Conservation (phyloP, 2,329 filamentous ascomycete species). For the Penicillium sp. region DNA sequence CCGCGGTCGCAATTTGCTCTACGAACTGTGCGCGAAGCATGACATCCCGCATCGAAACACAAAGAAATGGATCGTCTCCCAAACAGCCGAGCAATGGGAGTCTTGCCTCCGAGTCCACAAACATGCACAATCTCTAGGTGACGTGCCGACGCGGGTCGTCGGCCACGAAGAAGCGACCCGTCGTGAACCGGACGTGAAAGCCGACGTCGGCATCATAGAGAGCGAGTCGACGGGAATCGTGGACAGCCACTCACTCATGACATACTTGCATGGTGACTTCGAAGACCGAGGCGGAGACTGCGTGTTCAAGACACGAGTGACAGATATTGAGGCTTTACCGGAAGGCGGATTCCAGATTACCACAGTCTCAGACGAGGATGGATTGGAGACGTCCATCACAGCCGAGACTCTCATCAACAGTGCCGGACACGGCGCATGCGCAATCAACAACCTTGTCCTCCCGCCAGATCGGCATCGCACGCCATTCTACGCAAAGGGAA, state of each 20-base stretch:
- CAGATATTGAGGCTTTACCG: conserved; percentile 50
- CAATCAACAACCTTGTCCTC: conserved; percentile 75
- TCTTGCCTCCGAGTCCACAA: conserved; percentile 50
- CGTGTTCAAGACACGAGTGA: conserved; percentile 64
- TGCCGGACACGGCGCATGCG: conserved; percentile 71
- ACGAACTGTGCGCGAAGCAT: conserved; percentile 64
- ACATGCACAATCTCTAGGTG: conserved; percentile 50
- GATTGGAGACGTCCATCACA: conserved; percentile 54
- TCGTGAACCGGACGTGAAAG: conserved; percentile 70
- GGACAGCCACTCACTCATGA: conserved; percentile 80
- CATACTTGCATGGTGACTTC: conserved; percentile 67
- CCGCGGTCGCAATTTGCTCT: conserved; percentile 67
- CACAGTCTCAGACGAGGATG: conserved; percentile 40
- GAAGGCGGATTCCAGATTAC: conserved; percentile 67
- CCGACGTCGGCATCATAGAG: conserved; percentile 69
- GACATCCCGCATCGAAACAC: conserved; percentile 65
- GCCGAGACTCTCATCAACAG: conserved; percentile 75
- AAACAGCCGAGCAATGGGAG: conserved; percentile 64
- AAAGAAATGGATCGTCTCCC: conserved; percentile 94
- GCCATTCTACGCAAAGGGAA: conserved; percentile 85
- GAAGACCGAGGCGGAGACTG: conserved; percentile 69
- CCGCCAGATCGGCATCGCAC: conserved; percentile 46
- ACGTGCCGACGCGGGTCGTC: conserved; percentile 66
- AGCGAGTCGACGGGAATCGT: conserved; percentile 83
- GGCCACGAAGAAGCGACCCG: conserved; percentile 53